A percentile compares a stretch with the other conserved stretches of the same genome.
These are phyloP conservation scores for Vaccinium macrocarpon DNA, from an alignment of 148 eudicot genomes.

Conservation along the genomic window DNA sequence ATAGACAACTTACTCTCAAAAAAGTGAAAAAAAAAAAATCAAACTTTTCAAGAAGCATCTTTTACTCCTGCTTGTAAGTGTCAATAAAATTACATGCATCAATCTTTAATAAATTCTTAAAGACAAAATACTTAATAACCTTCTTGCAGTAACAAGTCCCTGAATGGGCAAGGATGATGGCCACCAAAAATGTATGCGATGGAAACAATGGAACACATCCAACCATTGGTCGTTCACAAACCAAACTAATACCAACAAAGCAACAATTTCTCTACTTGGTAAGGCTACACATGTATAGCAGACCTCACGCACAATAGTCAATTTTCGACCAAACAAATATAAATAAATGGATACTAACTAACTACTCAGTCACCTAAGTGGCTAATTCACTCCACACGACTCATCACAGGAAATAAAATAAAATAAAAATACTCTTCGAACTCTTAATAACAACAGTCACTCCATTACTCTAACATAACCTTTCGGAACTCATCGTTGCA, in stretches of 20 bases:
- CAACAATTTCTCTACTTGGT: neutral
- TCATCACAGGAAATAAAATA: too few relatives aligned
- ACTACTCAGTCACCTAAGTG: neutral
- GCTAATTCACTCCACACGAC: neutral
- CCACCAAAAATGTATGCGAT: neutral
- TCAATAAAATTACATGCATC: neutral
- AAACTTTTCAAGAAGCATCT: neutral
- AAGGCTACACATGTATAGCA: neutral
- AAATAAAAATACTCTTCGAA: neutral
- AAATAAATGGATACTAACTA: neutral
- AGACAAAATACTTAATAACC: neutral
- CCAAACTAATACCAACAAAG: neutral
- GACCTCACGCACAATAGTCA: neutral
- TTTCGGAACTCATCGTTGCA: neutral
- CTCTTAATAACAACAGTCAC: neutral
- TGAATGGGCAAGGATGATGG: too few relatives aligned
- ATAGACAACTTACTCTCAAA: neutral
- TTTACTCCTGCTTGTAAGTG: neutral
- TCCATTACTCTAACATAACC: neutral
- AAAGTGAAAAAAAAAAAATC: neutral
- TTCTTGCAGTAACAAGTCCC: neutral
- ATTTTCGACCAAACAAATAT: neutral
- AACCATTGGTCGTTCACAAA: neutral
- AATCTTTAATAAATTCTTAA: neutral
- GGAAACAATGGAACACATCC: conserved; percentile 8